Percentiles rank a stretch among this genome's conserved stretches.
Conservation (phyloP, 148 eudicot genomes). For the Cornus florida region DNA sequence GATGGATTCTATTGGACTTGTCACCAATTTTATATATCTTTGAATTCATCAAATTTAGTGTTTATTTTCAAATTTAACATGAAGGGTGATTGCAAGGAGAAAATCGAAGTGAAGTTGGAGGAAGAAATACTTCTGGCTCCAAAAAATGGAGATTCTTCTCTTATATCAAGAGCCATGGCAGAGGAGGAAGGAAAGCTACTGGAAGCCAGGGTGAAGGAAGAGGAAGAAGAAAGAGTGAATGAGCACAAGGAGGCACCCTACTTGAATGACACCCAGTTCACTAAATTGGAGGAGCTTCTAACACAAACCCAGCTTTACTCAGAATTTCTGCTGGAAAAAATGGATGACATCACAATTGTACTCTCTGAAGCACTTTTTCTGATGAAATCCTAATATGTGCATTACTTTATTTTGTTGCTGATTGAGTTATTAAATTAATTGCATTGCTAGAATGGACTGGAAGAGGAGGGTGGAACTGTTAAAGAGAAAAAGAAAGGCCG, state of each 20-base stretch:
- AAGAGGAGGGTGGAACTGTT: slow-evolving; percentile 38
- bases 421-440: slow-evolving; percentile 7
- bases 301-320: slow-evolving; percentile 89
- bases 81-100: slow-evolving; percentile 53
- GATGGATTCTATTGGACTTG: not conserved
- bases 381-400: not conserved
- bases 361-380: not conserved
- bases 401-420: slow-evolving; percentile 2
- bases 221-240: slow-evolving; percentile 36
- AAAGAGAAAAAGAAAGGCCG: slow-evolving; percentile 67
- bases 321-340: slow-evolving; percentile 86
- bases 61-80: not conserved
- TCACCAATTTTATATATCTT: not conserved
- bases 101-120: slow-evolving; percentile 37
- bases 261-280: slow-evolving; percentile 72
- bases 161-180: slow-evolving; percentile 53
- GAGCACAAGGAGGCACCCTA: slow-evolving; percentile 42
- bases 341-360: slow-evolving; percentile 88
- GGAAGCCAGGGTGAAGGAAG: slow-evolving; percentile 61
- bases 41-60: not conserved
- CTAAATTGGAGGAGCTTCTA: slow-evolving; percentile 83
- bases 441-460: slow-evolving; percentile 59
- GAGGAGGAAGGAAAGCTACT: slow-evolving; percentile 66
- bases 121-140: slow-evolving; percentile 44
- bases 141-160: slow-evolving; percentile 61